Percentiles rank a stretch among this genome's conserved stretches.
These are phyloP conservation scores for Polymyxa betae DNA, from an alignment of 208 protist genomes.

Conservation along the genomic window DNA sequence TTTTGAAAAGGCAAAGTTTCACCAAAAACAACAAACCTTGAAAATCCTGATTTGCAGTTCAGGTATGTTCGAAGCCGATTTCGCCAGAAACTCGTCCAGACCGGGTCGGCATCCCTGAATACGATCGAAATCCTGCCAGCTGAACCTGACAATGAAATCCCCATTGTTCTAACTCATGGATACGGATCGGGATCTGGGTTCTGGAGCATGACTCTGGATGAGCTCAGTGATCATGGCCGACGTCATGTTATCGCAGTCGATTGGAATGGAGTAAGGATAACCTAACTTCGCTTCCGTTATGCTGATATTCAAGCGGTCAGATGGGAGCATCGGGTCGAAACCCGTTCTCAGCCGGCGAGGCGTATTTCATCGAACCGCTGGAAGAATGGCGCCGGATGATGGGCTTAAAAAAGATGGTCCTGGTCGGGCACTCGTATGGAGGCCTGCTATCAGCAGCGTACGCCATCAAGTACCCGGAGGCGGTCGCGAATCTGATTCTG, in stretches of 20 bases:
- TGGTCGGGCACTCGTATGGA: slow-evolving; percentile 65
- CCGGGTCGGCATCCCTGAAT: no score
- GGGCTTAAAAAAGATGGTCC: slow-evolving; percentile 61
- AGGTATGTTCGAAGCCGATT: no score
- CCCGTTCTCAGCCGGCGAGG: slow-evolving; percentile 39
- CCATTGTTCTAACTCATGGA: background rate
- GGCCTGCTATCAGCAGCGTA: slow-evolving; percentile 65
- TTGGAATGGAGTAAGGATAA: background rate
- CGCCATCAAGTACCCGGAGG: slow-evolving; percentile 63
- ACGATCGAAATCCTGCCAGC: no score
- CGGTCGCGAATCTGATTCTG: slow-evolving; percentile 60
- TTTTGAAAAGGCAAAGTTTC: no score
- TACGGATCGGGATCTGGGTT: background rate
- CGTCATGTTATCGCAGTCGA: background rate
- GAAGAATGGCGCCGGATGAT: slow-evolving; percentile 64
- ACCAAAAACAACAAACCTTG: no score
- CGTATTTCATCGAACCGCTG: slow-evolving; percentile 65
- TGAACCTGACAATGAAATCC: no score
- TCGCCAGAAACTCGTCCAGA: no score
- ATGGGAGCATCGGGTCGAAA: background rate
- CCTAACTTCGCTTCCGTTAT: background rate
- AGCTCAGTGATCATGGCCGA: background rate
- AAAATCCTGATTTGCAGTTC: no score
- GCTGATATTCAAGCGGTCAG: background rate
- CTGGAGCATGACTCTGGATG: background rate